A percentile compares a stretch with the other conserved stretches of the same genome.
Conservation (phyloP, 306 rosid species). For the Vigna radiata region DNA sequence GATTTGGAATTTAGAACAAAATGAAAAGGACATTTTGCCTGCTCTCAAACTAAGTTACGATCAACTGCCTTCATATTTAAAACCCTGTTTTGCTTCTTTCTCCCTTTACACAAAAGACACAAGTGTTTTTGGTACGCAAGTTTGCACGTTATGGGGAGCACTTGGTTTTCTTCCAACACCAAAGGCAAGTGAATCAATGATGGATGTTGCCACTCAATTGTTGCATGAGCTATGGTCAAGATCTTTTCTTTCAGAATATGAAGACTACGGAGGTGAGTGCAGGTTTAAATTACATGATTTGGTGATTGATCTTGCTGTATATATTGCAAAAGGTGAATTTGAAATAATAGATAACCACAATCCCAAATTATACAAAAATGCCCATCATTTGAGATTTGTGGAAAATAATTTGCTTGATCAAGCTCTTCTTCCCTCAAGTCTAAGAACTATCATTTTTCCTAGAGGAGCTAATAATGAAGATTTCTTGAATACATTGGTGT, state of each 20-base stretch:
- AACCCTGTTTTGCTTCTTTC: neutral
- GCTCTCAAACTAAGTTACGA: neutral
- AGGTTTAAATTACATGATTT: neutral
- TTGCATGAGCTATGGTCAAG: neutral
- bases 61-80: constrained; percentile 3
- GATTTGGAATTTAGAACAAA: neutral
- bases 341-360: neutral
- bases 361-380: neutral
- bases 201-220: too few species aligned
- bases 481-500: too few species aligned
- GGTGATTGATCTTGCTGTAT: neutral
- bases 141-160: neutral
- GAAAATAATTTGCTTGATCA: neutral
- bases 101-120: neutral
- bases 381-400: neutral
- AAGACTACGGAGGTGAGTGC: fast-evolving
- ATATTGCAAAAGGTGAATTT: neutral
- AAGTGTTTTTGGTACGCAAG: fast-evolving
- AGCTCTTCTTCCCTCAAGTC: neutral
- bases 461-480: too few species aligned
- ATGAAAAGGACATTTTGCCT: neutral
- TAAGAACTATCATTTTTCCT: fast-evolving
- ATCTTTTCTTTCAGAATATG: neutral
- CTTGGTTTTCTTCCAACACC: neutral
- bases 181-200: too few species aligned